Base-by-base conservation (phyloP, 306 rosid genomes). In the Trifolium pratense region DNA sequence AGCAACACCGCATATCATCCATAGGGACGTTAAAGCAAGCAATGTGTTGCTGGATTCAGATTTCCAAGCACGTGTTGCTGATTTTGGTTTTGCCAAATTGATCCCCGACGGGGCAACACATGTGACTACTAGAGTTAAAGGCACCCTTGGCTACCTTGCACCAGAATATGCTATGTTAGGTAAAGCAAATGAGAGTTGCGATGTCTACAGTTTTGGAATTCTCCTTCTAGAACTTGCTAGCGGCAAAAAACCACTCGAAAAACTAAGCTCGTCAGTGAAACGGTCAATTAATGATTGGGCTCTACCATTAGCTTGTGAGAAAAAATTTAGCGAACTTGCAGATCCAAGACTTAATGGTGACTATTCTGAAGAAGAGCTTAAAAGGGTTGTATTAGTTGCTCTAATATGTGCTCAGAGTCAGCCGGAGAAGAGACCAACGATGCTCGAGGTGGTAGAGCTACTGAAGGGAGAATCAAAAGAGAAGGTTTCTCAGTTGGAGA, bases 91-190 rank as follows among this genome's bases (percentile, higher is more conserved):
- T 40, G 97, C 99, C 5, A 91, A 82, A 86, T 87, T 94, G 82
- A 91, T 94, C 80, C 99, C 99, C 2, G 96, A 94, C 15, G 99
- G 97, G 3, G 97, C 95, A 14, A 91, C 97, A 1, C 97, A 94
- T 74, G 97, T 94, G 79, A 94, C 99, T 7, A 94, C 99, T 15
- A 80, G 95, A 86, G 99, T 94, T 63, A 91, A 91, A 89, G 99
- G 97, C 58, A 94, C 99, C 68, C 97, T 94, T 0, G 99, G 99
- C 71, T 94, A 94, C 82, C 96, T 94, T 15, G 97, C 99, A 20
- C 99, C 99, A 1, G 99, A 94, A 75, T 94, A 94, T 76, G 96
- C 96, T 1, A 91, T 91, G 96, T 73, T 90, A 56, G 99, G 99
- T 61, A 91, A 91, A 81, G 99, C 96, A 59, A 87, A 87, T 0